phyloP scores from a whole-genome alignment of 495 filamentous ascomycete species.

The Chaetomium tenue region DNA sequence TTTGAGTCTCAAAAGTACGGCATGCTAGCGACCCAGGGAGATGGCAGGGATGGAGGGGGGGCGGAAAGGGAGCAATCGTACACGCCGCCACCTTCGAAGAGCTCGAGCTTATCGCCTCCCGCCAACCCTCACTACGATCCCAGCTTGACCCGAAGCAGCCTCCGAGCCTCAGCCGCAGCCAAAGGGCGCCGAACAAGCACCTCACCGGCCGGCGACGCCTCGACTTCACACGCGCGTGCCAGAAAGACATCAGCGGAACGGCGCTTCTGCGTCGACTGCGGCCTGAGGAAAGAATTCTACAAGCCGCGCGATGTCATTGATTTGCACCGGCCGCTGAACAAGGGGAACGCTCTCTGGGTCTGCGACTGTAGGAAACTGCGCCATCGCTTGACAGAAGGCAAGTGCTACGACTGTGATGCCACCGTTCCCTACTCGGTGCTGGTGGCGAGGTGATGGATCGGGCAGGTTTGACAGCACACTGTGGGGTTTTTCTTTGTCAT shows the following conservation, averaged over 20 bases:
- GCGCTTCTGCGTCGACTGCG: conserved; percentile 35
- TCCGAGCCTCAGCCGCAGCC: conserved; percentile 4
- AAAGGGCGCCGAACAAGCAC: background rate
- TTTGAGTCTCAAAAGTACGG: conserved; percentile 32
- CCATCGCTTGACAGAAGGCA: conserved; percentile 7
- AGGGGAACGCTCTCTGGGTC: conserved; percentile 30
- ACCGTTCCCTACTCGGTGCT: conserved; percentile 2
- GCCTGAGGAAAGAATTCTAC: conserved; percentile 28
- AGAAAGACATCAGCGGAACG: conserved; percentile 27
- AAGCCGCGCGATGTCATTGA: conserved; percentile 30
- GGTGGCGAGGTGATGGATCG: background rate
- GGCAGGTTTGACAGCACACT: background rate
- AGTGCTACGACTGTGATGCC: conserved; percentile 20
- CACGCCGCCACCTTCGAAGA: conserved; percentile 8
- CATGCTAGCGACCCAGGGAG: conserved; percentile 6
- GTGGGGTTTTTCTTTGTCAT: too few relatives aligned
- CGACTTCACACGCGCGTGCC: conserved; percentile 18
- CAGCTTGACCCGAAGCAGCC: conserved; percentile 27
- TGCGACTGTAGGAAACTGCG: conserved; percentile 30
- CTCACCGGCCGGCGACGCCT: background rate
- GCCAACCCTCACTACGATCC: conserved; percentile 35
- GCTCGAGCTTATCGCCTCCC: conserved; percentile 14
- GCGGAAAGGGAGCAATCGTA: background rate
- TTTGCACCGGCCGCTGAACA: conserved; percentile 14
- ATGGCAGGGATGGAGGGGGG: conserved; percentile 11